A percentile compares a stretch with the other conserved stretches of the same genome.
These are phyloP conservation scores for Candida arabinofermentans DNA, from an alignment of 805 yeast genomes.

Conservation along the genomic window DNA sequence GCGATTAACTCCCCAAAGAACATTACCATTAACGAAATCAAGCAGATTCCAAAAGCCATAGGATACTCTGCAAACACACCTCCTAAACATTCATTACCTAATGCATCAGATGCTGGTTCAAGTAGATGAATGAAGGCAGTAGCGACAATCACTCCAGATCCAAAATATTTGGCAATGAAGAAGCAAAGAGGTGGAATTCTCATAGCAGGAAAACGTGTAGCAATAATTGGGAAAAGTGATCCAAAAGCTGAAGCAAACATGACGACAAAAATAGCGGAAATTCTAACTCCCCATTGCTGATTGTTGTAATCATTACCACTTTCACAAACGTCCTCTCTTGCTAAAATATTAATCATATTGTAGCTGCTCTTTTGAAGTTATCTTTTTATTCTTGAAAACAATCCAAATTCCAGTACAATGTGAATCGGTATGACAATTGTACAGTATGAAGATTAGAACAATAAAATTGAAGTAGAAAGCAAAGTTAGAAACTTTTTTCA, in stretches of 20 bases:
- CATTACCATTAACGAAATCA: constrained; percentile 43
- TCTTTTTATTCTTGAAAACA: too few species aligned
- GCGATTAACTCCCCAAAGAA: constrained; percentile 47
- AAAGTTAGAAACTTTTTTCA: too few species aligned
- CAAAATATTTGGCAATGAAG: constrained; percentile 66
- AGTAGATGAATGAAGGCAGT: constrained; percentile 74
- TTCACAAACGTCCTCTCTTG: not conserved
- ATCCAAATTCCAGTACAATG: too few species aligned
- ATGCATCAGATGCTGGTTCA: constrained; percentile 58
- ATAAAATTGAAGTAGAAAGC: too few species aligned
- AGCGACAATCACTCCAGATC: constrained; percentile 77
- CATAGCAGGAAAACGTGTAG: constrained; percentile 52
- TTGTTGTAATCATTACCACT: constrained; percentile 5
- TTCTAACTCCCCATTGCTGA: constrained; percentile 38
- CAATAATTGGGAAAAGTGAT: constrained; percentile 53
- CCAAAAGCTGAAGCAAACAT: constrained; percentile 53
- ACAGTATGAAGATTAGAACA: too few species aligned
- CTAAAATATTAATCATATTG: not conserved
- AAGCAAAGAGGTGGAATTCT: constrained; percentile 56
- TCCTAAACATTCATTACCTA: constrained; percentile 55
- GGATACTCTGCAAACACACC: constrained; percentile 50
- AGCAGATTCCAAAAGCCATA: constrained; percentile 46
- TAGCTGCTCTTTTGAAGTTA: too few species aligned
- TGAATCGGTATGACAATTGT: too few species aligned
- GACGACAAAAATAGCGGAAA: constrained; percentile 58